Evolutionary conservation across 768 basidiomycete genomes (phyloP), one percentile per base, ranked within the genome.

Genomic region (Suillus variegatus): DNA sequence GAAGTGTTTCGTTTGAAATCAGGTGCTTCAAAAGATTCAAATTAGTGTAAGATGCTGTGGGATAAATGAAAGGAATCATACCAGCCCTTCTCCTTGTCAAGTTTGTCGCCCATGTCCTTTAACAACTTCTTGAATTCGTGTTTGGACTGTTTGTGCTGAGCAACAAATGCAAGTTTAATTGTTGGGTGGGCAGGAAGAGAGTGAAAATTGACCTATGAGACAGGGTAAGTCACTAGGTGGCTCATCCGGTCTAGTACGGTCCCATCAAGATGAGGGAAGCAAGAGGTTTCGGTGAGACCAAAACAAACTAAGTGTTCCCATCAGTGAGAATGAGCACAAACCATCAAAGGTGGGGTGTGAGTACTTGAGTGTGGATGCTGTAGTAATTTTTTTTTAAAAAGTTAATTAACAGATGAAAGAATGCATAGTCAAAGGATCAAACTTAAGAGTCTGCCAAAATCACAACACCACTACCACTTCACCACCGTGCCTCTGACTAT

Each of bases 81-180:
- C 93, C 91, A 80, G 74, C 93, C 93, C 80, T 94, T 94, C 80
- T 95, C 93, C 80, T 92, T 93, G 84, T 95, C 93, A 71, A 95
- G 83, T 77, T 92, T 94, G 82, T 95, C 93, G 68, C 93, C 86
- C 93, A 95, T 95, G 75, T 79, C 85, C 78, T 91, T 93, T 71
- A 90, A 91, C 63, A 95, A 87, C 72, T 92, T 93, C 81, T 89
- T 92, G 84, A 95, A 94, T 79, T 94, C 92, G 58, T 93, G 89
- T 75, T 93, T 93, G 18, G 89, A 77, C 78, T 88, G 28, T 28
- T 28, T 28, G 28, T 28, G 28, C 3, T 28, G 28, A 28, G 28
- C 28, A 2, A 28, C 28, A 28, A 28, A 28, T 28, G 28, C 28
- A 2, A 28, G 28, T 28, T 28, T 28, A 28, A 28, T 1, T 28